Evolutionary conservation across 495 filamentous ascomycete species (phyloP), one percentile per base, ranked within the genome.

Genomic region (Parmelia sp.): DNA sequence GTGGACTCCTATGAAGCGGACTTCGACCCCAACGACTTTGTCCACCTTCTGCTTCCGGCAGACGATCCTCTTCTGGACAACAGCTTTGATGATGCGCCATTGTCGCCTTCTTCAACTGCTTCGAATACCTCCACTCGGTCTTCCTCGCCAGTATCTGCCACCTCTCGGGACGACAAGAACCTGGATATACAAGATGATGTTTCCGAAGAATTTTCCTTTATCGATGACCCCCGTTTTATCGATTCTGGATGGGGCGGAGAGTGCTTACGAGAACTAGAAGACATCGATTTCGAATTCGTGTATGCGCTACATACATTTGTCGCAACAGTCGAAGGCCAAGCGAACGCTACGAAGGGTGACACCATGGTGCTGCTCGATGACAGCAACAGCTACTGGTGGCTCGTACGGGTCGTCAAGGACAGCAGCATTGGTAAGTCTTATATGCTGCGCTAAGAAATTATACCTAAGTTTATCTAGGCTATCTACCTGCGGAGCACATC

Each of bases 281-380:
- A 97, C 74, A 99, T 99, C 76, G 92, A 99, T 82, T 97, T 99
- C 76, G 93, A 97, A 70, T 96, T 97, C 76, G 94, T 99, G 62
- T 99, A 99, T 76, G 94, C 94, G 57, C 80, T 99, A 64, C 94
- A 97, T 75, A 97, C 92, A 33, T 99, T 99, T 71, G 90, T 94
- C 61, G 94, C 94, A 40, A 97, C 93, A 1, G 94, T 97, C 59
- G 95, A 99, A 76, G 94, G 94, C 10, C 94, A 99, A 76, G 94
- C 94, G 63, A 97, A 97, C 79, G 94, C 94, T 56, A 91, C 90
- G 14, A 99, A 99, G 78, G 94, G 94, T 39, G 94, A 99, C 71
- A 97, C 92, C 21, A 99, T 99, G 94, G 92, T 97, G n/a, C 84
- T 99, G 47, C 83, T 99, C n/a, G 94, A 97, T 73, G 94, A 99